Evolutionary conservation across 2,329 filamentous ascomycete genomes (phyloP).

Genomic region (Gremmenia infestans): DNA sequence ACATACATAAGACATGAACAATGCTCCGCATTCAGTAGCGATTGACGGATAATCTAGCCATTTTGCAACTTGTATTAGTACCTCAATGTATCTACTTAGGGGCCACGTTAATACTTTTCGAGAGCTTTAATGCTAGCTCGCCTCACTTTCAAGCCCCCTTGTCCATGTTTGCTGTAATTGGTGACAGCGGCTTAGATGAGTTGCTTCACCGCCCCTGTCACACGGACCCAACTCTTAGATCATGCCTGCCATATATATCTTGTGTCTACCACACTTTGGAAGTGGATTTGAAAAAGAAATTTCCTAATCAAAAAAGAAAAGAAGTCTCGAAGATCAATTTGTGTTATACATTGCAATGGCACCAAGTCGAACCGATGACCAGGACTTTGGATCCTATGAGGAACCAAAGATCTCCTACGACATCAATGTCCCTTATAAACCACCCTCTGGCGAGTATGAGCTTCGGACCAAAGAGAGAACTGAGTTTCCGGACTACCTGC

Average conservation of each 20-base stretch:
- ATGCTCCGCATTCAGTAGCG: neutral
- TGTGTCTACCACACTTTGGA: neutral
- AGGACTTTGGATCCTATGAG: slow-evolving; percentile 7
- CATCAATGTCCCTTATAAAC: slow-evolving; percentile 44
- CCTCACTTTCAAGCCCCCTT: neutral
- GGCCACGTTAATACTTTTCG: neutral
- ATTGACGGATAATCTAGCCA: neutral
- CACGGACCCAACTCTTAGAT: neutral
- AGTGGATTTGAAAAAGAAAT: no score
- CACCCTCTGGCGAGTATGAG: slow-evolving; percentile 33
- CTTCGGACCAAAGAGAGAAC: slow-evolving; percentile 33
- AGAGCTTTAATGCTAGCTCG: neutral
- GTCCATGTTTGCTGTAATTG: neutral
- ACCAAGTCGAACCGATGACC: slow-evolving; percentile 20
- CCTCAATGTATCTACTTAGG: neutral
- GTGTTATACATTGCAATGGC: slow-evolving; percentile 12
- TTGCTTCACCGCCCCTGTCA: neutral
- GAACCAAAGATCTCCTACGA: slow-evolving; percentile 34
- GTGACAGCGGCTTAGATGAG: neutral
- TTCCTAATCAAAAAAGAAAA: no score
- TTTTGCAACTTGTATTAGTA: neutral
- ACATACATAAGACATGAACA: neutral
- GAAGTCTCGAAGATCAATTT: no score
- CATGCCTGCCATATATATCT: neutral
- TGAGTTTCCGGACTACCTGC: slow-evolving; percentile 41